These are phyloP conservation scores for Psidium guajava DNA, from an alignment of 345 rosid species.

Conservation along the genomic window DNA sequence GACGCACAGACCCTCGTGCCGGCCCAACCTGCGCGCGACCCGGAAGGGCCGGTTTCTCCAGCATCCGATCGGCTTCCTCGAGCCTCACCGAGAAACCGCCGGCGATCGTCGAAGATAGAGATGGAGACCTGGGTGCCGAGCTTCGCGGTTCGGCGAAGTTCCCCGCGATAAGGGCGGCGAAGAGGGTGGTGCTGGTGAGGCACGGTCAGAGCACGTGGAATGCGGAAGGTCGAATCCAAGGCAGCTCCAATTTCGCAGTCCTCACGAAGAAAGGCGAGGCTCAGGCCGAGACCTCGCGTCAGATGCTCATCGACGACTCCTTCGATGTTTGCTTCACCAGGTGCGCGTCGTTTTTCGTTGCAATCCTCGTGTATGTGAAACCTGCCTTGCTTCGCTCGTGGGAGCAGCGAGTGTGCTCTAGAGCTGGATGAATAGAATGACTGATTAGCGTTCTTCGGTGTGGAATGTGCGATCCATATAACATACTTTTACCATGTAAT, in stretches of 20 bases:
- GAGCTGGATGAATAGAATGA: neutral
- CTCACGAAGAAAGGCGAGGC: constrained; percentile 81
- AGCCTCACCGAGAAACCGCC: constrained; percentile 15
- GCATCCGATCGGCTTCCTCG: constrained; percentile 28
- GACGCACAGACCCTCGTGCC: neutral
- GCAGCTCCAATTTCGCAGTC: constrained; percentile 80
- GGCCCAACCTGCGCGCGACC: neutral
- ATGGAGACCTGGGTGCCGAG: constrained; percentile 14
- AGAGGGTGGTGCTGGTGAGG: constrained; percentile 84
- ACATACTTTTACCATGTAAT: neutral
- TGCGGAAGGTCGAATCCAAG: constrained; percentile 88
- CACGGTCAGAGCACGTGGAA: constrained; percentile 99
- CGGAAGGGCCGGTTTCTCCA: neutral
- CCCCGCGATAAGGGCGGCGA: constrained; percentile 40
- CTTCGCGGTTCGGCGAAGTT: constrained; percentile 21
- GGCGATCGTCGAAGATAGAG: constrained; percentile 1
- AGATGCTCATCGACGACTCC: constrained; percentile 71
- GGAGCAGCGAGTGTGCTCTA: neutral
- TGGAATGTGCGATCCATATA: too few species aligned
- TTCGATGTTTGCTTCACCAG: constrained; percentile 81
- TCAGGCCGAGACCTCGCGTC: constrained; percentile 85
- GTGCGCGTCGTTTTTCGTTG: constrained; percentile 9
- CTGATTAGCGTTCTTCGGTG: too few species aligned
- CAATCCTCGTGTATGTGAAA: neutral
- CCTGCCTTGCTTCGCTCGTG: neutral